Percentiles rank a stretch among this genome's conserved stretches.
Evolutionary conservation across 1,284 basidiomycete species (phyloP).

Genomic region (Ustilago curta): DNA sequence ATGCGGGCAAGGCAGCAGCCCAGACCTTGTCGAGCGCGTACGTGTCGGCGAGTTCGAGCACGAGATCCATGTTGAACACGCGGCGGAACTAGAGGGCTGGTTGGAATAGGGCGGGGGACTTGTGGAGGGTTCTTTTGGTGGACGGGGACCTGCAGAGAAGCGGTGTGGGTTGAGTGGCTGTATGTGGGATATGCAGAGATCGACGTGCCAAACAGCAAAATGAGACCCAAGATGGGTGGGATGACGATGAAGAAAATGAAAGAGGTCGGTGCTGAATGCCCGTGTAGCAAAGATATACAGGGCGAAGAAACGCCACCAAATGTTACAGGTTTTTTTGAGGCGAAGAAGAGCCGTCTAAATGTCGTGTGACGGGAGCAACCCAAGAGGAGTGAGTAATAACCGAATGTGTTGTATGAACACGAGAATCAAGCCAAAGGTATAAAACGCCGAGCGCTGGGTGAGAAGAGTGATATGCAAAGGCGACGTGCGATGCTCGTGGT

Average conservation of each 20-base stretch:
- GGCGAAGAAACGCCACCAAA: too few relatives aligned
- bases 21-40: constrained; percentile 82
- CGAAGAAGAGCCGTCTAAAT: not conserved
- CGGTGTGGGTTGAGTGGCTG: not conserved
- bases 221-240: too few relatives aligned
- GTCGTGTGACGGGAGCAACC: not conserved
- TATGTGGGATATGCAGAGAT: not conserved
- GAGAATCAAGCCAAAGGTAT: not conserved
- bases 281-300: too few relatives aligned
- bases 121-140: not conserved
- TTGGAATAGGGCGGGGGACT: too few relatives aligned
- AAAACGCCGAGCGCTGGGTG: not conserved
- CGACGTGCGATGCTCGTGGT: not conserved
- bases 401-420: constrained; percentile 1
- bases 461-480: not conserved
- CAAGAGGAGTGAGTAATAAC: not conserved
- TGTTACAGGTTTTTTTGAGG: too few relatives aligned
- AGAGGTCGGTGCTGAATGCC: not conserved
- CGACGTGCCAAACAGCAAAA: too few relatives aligned
- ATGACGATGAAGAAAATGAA: too few relatives aligned
- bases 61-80: constrained; percentile 78
- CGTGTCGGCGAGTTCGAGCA: constrained; percentile 80
- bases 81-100: not conserved
- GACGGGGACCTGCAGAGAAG: not conserved
- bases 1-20: constrained; percentile 77